phyloP scores from a whole-genome alignment of 371 early-diverging fungal genomes.

The Entomophthora muscae region DNA sequence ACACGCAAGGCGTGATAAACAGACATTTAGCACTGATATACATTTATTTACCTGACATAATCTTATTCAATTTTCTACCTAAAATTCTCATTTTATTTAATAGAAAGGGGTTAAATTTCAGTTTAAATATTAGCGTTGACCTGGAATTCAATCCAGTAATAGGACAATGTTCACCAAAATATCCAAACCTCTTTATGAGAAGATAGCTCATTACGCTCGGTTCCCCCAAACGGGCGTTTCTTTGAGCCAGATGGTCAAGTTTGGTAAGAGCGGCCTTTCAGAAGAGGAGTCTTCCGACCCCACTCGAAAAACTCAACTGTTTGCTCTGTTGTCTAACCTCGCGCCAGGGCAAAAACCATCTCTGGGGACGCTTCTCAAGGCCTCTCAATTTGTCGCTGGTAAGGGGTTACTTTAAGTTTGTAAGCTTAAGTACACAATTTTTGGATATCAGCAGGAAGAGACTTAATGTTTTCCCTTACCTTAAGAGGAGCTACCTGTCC shows the following conservation, averaged over 20 bases:
- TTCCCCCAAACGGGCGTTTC: slow-evolving; percentile 85
- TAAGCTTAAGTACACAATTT: neutral
- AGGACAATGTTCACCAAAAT: slow-evolving; percentile 14
- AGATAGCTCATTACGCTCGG: slow-evolving; percentile 50
- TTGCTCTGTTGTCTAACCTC: neutral
- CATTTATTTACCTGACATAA: too few relatives aligned
- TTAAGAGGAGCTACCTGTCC: slow-evolving; percentile 79
- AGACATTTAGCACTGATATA: too few relatives aligned
- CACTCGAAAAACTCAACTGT: too few relatives aligned
- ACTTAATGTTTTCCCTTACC: neutral
- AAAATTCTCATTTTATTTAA: too few relatives aligned
- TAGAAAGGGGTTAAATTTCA: too few relatives aligned
- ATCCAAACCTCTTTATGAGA: slow-evolving; percentile 41
- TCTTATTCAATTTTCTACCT: too few relatives aligned
- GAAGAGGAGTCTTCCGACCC: too few relatives aligned
- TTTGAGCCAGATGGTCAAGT: slow-evolving; percentile 82
- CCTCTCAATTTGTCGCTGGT: slow-evolving; percentile 76
- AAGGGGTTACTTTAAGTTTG: slow-evolving; percentile 8
- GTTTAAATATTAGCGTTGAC: too few relatives aligned
- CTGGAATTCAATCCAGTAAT: too few relatives aligned
- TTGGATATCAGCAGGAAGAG: slow-evolving; percentile 2
- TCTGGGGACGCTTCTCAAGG: slow-evolving; percentile 66
- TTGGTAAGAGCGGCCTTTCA: slow-evolving; percentile 30
- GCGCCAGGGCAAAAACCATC: slow-evolving; percentile 60
- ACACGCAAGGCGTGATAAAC: too few relatives aligned